phyloP scores from a whole-genome alignment of 1,284 basidiomycete genomes.

The Inonotus obliquus region DNA sequence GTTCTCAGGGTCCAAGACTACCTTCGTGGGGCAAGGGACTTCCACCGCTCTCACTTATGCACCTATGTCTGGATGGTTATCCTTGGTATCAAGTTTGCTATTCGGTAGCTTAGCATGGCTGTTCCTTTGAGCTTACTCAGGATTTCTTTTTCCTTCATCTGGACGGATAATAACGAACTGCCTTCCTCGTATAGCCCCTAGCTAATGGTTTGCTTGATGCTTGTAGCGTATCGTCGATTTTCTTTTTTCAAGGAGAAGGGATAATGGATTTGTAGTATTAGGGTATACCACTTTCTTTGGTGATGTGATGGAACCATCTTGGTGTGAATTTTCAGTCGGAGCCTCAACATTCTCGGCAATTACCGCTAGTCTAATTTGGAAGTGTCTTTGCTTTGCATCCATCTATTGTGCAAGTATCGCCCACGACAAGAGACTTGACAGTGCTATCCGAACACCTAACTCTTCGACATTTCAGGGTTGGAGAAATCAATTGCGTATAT shows the following conservation, averaged over 20 bases:
- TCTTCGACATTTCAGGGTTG: too few species aligned
- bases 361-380: too few species aligned
- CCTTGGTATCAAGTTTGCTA: not conserved
- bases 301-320: too few species aligned
- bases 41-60: not conserved
- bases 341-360: too few species aligned
- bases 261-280: not conserved
- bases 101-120: not conserved
- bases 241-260: not conserved
- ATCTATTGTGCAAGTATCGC: too few species aligned
- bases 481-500: too few species aligned
- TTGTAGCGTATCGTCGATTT: not conserved
- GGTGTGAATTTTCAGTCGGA: too few species aligned
- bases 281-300: not conserved
- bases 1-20: not conserved
- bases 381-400: too few species aligned
- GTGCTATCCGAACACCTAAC: too few species aligned
- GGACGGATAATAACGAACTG: too few species aligned
- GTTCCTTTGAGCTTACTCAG: not conserved
- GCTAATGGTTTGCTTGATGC: not conserved
- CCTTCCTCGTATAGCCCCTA: not conserved
- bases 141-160: conserved; percentile 27
- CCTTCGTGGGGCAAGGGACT: not conserved
- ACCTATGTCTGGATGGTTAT: not conserved
- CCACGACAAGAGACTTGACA: too few species aligned